Conservation (phyloP, 495 filamentous ascomycete species). For the Penicillium antarcticum region DNA sequence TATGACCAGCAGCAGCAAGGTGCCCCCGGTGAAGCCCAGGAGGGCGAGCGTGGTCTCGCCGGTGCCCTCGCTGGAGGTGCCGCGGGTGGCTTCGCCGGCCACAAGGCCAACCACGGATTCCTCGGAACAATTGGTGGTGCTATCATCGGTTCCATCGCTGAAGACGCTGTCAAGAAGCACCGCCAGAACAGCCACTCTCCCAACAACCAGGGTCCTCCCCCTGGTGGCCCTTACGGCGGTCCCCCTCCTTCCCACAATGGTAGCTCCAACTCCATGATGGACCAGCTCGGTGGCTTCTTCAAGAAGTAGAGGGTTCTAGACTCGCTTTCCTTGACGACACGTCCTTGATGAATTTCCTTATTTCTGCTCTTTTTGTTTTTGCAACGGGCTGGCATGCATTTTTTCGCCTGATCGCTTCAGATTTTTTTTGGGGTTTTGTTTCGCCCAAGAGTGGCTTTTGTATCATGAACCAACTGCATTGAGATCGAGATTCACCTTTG, state of each 20-base stretch:
- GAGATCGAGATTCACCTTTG: constrained; percentile 8
- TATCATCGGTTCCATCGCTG: constrained; percentile 44
- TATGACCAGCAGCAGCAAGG: constrained; percentile 27
- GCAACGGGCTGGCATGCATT: constrained; percentile 15
- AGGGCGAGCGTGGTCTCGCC: constrained; percentile 47
- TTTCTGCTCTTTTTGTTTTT: constrained; percentile 5
- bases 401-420: constrained; percentile 9
- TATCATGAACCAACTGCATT: constrained; percentile 22
- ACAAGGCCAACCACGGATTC: constrained; percentile 50
- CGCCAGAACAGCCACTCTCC: constrained; percentile 20
- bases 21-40: constrained; percentile 39
- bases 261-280: constrained; percentile 32
- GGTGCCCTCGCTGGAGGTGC: constrained; percentile 46
- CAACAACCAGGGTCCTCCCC: constrained; percentile 12
- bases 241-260: constrained; percentile 14
- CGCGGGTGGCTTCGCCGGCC: constrained; percentile 44
- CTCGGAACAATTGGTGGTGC: constrained; percentile 50
- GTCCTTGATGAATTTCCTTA: constrained; percentile 27
- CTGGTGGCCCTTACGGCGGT: constrained; percentile 21
- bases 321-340: constrained; percentile 16
- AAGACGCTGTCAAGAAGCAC: constrained; percentile 46
- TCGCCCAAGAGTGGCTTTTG: constrained; percentile 5
- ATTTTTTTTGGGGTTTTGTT: not conserved
- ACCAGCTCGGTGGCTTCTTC: constrained; percentile 44
- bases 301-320: constrained; percentile 30